Evolutionary conservation across 495 filamentous ascomycete genomes (phyloP), one percentile per base, ranked within the genome.

Genomic region (Daldinia caldariorum): DNA sequence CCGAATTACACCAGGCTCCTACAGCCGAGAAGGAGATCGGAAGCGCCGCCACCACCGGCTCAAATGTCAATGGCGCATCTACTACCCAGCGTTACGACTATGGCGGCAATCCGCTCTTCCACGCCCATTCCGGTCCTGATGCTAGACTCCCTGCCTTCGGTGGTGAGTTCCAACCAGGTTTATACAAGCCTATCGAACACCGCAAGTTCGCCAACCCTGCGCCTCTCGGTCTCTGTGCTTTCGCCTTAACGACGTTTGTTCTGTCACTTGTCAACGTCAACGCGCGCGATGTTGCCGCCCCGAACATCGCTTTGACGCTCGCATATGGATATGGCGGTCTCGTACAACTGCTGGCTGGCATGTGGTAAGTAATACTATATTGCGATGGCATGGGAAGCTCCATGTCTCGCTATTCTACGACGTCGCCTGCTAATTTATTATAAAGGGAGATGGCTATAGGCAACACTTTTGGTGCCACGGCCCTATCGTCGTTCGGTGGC

Each of bases 381-480:
- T 58, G 6, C 8, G 35, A 51, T 41, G 31, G 18, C 12, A 14
- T 29, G 13, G 20, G n/a, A 47, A 12, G 26, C 37, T 2, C n/a
- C 18, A n/a, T 10, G 14, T 31, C 34, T 10, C 34, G 4, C 13
- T 38, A 6, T 47, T 49, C 9, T 14, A 9, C 45, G 14, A 31
- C 37, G 26, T 53, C 14, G n/a, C 38, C 58, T 29, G 9, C 37
- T 61, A 31, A 67, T 60, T n/a, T 14, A 34, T 49, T 4, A 31
- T 38, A 58, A 69, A 97, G 94, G 95, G 95, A 97, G 87, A 97
- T 97, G 93, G 95, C 94, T 61, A 88, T 96, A 8, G 95, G 94
- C 67, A 97, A 96, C 88, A 97, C 95, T 45, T 99, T 99, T 67
- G 95, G 93, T 89, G 95, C 94, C 61, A 98, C 94, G 58, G 95